A percentile compares a stretch with the other conserved stretches of the same genome.
Evolutionary conservation across 805 yeast species (phyloP).

Genomic region (Yarrowia deformans): DNA sequence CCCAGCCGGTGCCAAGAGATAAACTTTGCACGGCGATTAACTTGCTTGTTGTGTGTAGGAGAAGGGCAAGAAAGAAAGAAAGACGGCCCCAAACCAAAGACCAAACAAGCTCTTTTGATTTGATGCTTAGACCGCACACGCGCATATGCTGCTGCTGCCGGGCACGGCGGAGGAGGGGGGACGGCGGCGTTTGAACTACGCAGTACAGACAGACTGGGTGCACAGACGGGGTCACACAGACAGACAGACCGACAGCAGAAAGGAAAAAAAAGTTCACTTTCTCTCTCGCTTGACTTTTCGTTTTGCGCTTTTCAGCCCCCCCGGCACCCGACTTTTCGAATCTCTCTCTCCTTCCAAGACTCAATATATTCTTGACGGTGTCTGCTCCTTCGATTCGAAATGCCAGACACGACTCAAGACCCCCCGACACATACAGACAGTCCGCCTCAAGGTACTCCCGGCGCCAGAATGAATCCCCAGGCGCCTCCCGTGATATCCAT

Average conservation of each 20-base stretch:
- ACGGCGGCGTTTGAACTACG: slow-evolving; percentile 17
- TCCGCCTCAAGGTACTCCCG: neutral
- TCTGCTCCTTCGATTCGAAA: slow-evolving; percentile 9
- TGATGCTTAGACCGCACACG: slow-evolving; percentile 16
- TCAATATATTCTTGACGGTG: slow-evolving; percentile 11
- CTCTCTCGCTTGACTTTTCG: neutral
- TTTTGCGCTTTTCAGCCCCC: neutral
- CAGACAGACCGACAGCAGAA: neutral
- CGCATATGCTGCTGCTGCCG: slow-evolving; percentile 23
- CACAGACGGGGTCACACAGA: neutral
- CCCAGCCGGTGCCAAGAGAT: neutral
- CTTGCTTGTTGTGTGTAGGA: slow-evolving; percentile 13
- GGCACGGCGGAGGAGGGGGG: neutral
- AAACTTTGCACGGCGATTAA: slow-evolving; percentile 19
- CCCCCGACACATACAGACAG: slow-evolving; percentile 8
- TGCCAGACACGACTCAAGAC: slow-evolving; percentile 12
- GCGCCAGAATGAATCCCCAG: slow-evolving; percentile 27
- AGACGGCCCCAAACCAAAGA: slow-evolving; percentile 4
- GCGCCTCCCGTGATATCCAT: slow-evolving; percentile 39
- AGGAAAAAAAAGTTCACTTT: neutral
- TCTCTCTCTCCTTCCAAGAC: neutral
- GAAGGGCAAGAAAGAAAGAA: neutral
- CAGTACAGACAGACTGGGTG: neutral
- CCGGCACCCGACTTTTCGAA: neutral
- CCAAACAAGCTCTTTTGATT: slow-evolving; percentile 12